Conservation (phyloP, 2,329 filamentous ascomycete species). For the Elsinoe fawcettii region DNA sequence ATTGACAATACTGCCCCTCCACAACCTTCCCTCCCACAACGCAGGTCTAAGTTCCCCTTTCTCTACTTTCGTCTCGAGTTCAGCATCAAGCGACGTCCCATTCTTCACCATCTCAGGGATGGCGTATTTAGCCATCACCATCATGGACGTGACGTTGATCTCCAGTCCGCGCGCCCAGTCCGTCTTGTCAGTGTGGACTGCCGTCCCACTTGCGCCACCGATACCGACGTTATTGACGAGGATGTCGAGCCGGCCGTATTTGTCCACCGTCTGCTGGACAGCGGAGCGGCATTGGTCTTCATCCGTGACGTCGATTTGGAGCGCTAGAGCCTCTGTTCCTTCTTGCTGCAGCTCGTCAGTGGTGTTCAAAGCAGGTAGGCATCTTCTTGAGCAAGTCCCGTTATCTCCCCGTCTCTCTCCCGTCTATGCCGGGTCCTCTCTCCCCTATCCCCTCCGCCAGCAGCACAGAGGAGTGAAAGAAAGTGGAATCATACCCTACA, state of each 20-base stretch:
- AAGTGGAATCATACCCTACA: constrained; percentile 28
- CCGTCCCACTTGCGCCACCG: constrained; percentile 51
- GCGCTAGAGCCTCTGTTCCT: constrained; percentile 35
- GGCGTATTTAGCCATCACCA: constrained; percentile 54
- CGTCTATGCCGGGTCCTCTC: too few species aligned
- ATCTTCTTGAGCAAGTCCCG: too few species aligned
- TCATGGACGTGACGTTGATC: constrained; percentile 59
- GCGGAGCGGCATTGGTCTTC: constrained; percentile 43
- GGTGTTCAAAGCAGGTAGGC: too few species aligned
- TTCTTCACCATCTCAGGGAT: constrained; percentile 55
- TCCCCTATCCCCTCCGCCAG: too few species aligned
- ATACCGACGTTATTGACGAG: constrained; percentile 60
- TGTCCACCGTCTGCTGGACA: constrained; percentile 36
- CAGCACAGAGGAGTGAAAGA: not conserved
- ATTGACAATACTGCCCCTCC: constrained; percentile 49
- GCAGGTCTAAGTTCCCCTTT: not conserved
- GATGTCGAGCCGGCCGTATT: constrained; percentile 53
- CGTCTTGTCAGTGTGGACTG: constrained; percentile 52
- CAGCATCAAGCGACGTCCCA: constrained; percentile 13
- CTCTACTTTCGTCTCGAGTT: not conserved
- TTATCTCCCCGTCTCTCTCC: too few species aligned
- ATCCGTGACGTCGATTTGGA: constrained; percentile 49
- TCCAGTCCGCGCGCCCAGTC: constrained; percentile 51
- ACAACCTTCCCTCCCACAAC: constrained; percentile 29
- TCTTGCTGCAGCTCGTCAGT: constrained; percentile 18